Evolutionary conservation across 2,329 filamentous ascomycete genomes (phyloP).

Genomic region (Zopfia rhizophila): DNA sequence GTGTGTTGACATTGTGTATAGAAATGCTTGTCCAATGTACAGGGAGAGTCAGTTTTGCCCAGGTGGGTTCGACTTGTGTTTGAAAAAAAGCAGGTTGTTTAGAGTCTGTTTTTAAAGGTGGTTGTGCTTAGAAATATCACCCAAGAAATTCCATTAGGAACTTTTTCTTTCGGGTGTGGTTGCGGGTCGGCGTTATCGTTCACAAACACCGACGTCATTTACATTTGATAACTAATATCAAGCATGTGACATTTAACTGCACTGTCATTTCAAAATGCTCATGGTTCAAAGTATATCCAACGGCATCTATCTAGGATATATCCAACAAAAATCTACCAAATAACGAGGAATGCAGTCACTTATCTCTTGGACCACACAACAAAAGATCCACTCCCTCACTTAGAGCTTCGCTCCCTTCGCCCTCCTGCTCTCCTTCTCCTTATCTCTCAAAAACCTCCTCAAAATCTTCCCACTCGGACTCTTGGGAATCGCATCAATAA

Average conservation of each 20-base stretch:
- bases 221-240: background rate
- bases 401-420: constrained; percentile 74
- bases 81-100: no score
- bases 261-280: background rate
- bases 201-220: constrained; percentile 41
- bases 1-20: constrained; percentile 37
- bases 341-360: background rate
- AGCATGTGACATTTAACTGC: background rate
- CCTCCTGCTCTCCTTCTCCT: constrained; percentile 75
- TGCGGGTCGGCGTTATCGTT: constrained; percentile 34
- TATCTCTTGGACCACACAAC: no score
- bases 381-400: no score
- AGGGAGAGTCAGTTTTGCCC: background rate
- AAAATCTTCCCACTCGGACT: constrained; percentile 72
- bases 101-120: no score
- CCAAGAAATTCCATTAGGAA: constrained; percentile 37
- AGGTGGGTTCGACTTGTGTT: no score
- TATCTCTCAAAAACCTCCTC: constrained; percentile 73
- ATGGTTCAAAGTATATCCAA: background rate
- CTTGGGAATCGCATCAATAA: constrained; percentile 64
- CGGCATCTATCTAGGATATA: background rate
- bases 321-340: background rate
- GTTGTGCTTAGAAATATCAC: no score
- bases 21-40: constrained; percentile 39
- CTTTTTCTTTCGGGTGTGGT: constrained; percentile 46